These are phyloP conservation scores for Talaromyces sp. DNA, from an alignment of 2,329 filamentous ascomycete species.

Conservation along the genomic window DNA sequence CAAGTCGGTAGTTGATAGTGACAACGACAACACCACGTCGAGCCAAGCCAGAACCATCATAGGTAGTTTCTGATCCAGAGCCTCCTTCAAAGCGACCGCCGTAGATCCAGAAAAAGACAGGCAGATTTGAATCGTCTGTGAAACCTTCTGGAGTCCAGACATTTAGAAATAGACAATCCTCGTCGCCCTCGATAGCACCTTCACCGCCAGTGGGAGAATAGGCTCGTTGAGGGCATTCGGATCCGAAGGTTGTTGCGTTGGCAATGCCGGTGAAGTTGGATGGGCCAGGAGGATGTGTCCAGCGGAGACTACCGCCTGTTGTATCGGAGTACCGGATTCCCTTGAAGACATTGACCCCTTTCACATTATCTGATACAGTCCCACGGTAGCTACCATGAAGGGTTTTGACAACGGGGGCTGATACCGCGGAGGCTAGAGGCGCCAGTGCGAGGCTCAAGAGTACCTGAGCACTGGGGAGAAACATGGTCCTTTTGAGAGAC, in stretches of 20 bases:
- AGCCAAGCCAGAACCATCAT: conserved; percentile 25
- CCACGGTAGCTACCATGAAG: neutral
- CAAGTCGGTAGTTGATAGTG: conserved; percentile 33
- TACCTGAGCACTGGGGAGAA: too few relatives aligned
- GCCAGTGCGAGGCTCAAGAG: too few relatives aligned
- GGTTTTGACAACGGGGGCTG: conserved; percentile 5
- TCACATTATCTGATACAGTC: neutral
- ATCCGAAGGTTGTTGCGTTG: conserved; percentile 20
- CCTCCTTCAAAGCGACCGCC: conserved; percentile 20
- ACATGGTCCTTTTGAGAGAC: too few relatives aligned
- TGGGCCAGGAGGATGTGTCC: conserved; percentile 11
- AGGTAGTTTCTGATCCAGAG: conserved; percentile 20
- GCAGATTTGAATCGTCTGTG: conserved; percentile 25
- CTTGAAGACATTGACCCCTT: conserved; percentile 5
- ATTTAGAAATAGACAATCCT: conserved; percentile 28
- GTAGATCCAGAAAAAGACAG: conserved; percentile 25
- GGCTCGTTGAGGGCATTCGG: conserved; percentile 28
- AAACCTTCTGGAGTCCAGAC: conserved; percentile 28
- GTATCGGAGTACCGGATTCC: conserved; percentile 3
- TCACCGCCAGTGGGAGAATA: conserved; percentile 20
- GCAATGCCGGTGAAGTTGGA: conserved; percentile 5
- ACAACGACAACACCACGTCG: conserved; percentile 27
- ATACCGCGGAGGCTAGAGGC: too few relatives aligned
- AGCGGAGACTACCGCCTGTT: conserved; percentile 1
- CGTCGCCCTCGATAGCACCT: too few relatives aligned